Percentiles rank a stretch among this genome's conserved stretches.
These are phyloP conservation scores for Candida coquimbonensis DNA, from an alignment of 805 yeast species.

Conservation along the genomic window DNA sequence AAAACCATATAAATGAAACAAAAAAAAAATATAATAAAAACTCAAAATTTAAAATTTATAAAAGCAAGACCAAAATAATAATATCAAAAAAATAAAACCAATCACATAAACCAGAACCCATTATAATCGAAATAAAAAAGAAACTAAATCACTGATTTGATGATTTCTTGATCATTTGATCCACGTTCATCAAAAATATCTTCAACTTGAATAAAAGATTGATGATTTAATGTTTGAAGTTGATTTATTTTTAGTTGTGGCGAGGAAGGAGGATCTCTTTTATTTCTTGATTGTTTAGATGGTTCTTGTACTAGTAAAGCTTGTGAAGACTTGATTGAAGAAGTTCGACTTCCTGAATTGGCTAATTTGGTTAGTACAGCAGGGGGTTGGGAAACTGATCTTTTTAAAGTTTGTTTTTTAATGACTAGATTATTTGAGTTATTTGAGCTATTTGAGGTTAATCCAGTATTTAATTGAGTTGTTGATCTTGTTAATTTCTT, in stretches of 20 bases:
- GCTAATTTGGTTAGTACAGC: slow-evolving; percentile 9
- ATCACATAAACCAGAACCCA: background rate
- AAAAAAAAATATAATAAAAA: too few relatives aligned
- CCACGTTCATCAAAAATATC: slow-evolving; percentile 8
- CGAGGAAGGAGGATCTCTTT: background rate
- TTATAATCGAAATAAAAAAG: background rate
- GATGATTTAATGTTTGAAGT: background rate
- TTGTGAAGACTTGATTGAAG: background rate
- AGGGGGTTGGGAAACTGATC: slow-evolving; percentile 21
- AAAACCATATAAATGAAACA: too few relatives aligned
- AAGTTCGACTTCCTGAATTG: background rate
- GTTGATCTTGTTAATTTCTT: slow-evolving; percentile 19
- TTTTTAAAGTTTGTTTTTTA: slow-evolving; percentile 17
- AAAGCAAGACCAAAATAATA: background rate
- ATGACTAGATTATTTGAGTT: background rate
- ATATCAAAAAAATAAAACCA: background rate
- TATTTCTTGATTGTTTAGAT: background rate
- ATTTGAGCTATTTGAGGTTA: background rate
- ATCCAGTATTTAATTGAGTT: slow-evolving; percentile 8
- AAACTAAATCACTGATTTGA: slow-evolving; percentile 2
- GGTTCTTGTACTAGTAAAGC: background rate
- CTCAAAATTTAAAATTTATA: background rate
- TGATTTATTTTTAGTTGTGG: background rate
- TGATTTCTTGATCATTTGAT: slow-evolving; percentile 6
- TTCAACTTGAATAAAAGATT: slow-evolving; percentile 2